These are phyloP conservation scores for Rhodotorula sp. DNA, from an alignment of 1,284 basidiomycete species.

Conservation along the genomic window DNA sequence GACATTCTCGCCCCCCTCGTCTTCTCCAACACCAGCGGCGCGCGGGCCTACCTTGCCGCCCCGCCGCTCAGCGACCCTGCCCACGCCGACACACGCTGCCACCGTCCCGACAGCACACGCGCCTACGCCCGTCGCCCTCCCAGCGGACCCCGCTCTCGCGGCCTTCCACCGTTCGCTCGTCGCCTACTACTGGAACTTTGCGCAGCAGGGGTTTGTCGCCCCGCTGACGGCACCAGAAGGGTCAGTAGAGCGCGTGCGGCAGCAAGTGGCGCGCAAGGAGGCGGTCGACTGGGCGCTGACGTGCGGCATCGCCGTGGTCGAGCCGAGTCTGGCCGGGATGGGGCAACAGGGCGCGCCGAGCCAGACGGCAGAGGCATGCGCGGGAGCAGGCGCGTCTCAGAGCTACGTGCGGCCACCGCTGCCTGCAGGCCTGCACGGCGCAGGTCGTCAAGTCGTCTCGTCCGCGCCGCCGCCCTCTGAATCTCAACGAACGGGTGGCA, in stretches of 20 bases:
- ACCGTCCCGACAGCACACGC: background rate
- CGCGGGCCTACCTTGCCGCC: background rate
- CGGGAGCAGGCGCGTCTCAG: too few relatives aligned
- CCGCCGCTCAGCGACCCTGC: background rate
- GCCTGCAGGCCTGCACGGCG: too few relatives aligned
- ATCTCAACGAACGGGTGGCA: background rate
- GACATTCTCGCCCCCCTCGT: background rate
- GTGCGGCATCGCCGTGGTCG: slow-evolving; percentile 15
- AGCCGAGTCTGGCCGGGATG: background rate
- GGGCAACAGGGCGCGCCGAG: too few relatives aligned
- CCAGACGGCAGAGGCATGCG: too few relatives aligned
- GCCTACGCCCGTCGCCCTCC: too few relatives aligned
- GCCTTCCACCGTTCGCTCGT: slow-evolving; percentile 31
- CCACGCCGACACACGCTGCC: background rate
- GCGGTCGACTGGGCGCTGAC: slow-evolving; percentile 33
- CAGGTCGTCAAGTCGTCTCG: too few relatives aligned
- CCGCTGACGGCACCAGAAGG: slow-evolving; percentile 16
- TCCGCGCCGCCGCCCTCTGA: too few relatives aligned
- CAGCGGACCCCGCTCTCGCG: background rate
- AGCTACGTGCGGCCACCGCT: too few relatives aligned
- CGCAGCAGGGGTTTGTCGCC: slow-evolving; percentile 31
- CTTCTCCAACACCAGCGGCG: fast-evolving
- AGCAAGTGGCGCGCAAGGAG: slow-evolving; percentile 28
- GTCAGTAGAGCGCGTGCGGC: background rate
- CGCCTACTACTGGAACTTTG: slow-evolving; percentile 36